Base-by-base conservation (phyloP, 495 filamentous ascomycete genomes). In the Aspergillus panamensis region DNA sequence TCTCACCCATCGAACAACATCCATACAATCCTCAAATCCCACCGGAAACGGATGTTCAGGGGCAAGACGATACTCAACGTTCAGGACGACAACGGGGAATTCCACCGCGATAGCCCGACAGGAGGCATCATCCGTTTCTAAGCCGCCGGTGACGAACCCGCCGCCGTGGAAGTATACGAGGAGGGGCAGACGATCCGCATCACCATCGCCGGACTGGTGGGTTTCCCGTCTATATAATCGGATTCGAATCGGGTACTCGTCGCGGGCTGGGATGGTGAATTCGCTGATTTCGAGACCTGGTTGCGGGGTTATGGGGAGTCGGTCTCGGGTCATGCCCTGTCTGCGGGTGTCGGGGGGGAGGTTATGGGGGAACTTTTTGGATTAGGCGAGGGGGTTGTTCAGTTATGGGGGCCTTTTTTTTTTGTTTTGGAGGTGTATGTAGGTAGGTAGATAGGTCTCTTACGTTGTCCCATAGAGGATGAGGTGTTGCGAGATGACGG, bases 1-100 rank as follows among this genome's bases (percentile, higher is more conserved):
- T 48, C 57, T 12, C 42, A 65, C 60, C 65, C 65, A 68, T 8
- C 40, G 45, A 2, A 66, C 37, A 33, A 71, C 76, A 68, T 82
- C 80, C 51, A 72, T 67, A 65, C 77, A 78, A 62, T 84, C 82
- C 50, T 82, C 69, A 17, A 73, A 66, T 1, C 66, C 74, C 14
- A 68, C 69, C 1, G 86, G 87, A 63, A 88, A 89, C 3, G 83
- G 76, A 57, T 83, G 62, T 65, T 89, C 84, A 2, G 88, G 87
- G 12, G 87, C 80, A 9, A 91, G 77, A 8, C 88, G 78, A 69
- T 92, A 91, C 8, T 85, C 80, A 3, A 88, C 80, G 42, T 77
- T 80, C 69, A 88, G 83, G 19, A 81, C 80, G 10, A 73, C 62
- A 8, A 77, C 33, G 20, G 43, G 49, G 21, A 58, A 71, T 51